Conservation (phyloP, 2,329 filamentous ascomycete genomes). For the Penicillium sp. region DNA sequence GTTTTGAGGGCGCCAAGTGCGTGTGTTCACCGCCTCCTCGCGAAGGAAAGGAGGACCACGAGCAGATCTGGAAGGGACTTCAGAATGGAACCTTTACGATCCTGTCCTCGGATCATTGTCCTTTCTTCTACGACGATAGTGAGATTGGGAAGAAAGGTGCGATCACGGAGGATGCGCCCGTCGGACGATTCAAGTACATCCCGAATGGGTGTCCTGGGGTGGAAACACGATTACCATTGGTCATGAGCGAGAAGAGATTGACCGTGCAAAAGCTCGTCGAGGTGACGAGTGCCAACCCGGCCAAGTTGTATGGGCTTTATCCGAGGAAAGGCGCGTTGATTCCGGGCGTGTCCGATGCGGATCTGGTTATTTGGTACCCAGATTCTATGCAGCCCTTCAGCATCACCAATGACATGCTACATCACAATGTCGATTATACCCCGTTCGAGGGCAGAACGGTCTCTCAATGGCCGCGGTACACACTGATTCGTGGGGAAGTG, state of each 20-base stretch:
- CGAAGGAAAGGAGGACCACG: background rate
- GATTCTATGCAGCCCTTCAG: background rate
- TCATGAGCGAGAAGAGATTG: background rate
- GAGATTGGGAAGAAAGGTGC: background rate
- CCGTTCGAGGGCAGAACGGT: background rate
- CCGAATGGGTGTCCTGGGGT: constrained; percentile 1
- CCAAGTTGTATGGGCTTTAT: background rate
- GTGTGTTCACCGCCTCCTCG: constrained; percentile 1
- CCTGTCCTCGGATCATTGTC: background rate
- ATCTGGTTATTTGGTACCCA: constrained; percentile 3
- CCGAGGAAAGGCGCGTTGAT: background rate
- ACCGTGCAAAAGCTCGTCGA: background rate
- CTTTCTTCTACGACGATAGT: background rate
- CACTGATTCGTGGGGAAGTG: background rate
- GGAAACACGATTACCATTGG: background rate
- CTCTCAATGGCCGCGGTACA: background rate
- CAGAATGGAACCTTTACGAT: constrained; percentile 1
- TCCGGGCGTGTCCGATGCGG: constrained; percentile 1
- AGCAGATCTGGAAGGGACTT: background rate
- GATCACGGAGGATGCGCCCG: background rate
- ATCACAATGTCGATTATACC: constrained; percentile 3
- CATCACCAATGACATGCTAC: background rate
- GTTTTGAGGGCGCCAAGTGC: background rate
- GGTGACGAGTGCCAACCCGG: background rate
- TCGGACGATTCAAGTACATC: background rate